Evolutionary conservation across 192 early-diverging fungal genomes (phyloP).

Genomic region (Podila clonocystis): DNA sequence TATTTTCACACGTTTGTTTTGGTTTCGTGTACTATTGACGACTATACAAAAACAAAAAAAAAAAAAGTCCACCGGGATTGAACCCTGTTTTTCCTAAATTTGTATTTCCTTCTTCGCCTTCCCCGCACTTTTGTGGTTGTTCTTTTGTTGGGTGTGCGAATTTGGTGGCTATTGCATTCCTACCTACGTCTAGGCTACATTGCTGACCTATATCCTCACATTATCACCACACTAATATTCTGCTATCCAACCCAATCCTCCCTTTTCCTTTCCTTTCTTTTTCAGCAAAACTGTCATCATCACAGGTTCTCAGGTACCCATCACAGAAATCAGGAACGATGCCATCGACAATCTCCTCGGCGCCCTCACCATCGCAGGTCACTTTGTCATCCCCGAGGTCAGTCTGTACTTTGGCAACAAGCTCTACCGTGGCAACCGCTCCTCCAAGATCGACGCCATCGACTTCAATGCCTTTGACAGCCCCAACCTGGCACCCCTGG

Average conservation of each 20-base stretch:
- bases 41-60: too few relatives aligned
- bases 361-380: conserved; percentile 96
- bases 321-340: conserved; percentile 98
- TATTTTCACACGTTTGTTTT: too few relatives aligned
- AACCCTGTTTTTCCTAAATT: too few relatives aligned
- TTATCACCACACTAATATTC: not conserved
- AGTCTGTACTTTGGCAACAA: conserved; percentile 94
- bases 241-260: not conserved
- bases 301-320: conserved; percentile 97
- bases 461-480: conserved; percentile 89
- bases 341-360: conserved; percentile 97
- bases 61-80: too few relatives aligned
- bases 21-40: too few relatives aligned
- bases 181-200: too few relatives aligned
- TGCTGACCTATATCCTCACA: not conserved
- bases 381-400: conserved; percentile 98
- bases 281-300: conserved; percentile 93
- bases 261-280: not conserved
- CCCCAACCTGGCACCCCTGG: conserved; percentile 89
- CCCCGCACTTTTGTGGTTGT: too few relatives aligned
- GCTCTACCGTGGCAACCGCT: conserved; percentile 92
- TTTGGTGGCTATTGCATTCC: too few relatives aligned
- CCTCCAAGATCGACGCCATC: conserved; percentile 79
- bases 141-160: too few relatives aligned
- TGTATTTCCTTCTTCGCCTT: too few relatives aligned